Percentiles rank a stretch among this genome's conserved stretches.
These are phyloP conservation scores for Aspergillus mulundensis DNA, from an alignment of 495 filamentous ascomycete species.

Conservation along the genomic window DNA sequence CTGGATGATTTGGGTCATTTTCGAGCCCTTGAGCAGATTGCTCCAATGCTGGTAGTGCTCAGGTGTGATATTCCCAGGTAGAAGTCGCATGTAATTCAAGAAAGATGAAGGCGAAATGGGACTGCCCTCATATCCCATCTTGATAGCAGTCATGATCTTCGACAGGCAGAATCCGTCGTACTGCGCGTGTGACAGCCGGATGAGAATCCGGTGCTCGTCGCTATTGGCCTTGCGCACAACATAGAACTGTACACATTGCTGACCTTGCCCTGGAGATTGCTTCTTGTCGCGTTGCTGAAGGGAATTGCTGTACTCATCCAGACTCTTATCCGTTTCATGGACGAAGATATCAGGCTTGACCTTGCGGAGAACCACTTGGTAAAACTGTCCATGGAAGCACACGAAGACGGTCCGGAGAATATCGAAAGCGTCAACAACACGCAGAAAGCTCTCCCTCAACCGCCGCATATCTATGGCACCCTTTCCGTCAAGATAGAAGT, in stretches of 20 bases:
- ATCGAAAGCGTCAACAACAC: constrained; percentile 53
- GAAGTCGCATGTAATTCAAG: constrained; percentile 54
- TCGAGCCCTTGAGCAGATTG: constrained; percentile 38
- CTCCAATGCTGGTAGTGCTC: constrained; percentile 53
- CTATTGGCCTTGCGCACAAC: constrained; percentile 49
- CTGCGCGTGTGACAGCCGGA: constrained; percentile 70
- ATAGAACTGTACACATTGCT: constrained; percentile 59
- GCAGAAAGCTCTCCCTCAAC: constrained; percentile 43
- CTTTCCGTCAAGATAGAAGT: constrained; percentile 53
- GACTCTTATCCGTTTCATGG: constrained; percentile 48
- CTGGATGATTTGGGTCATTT: constrained; percentile 44
- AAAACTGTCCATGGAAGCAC: constrained; percentile 49
- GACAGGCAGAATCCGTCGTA: constrained; percentile 71
- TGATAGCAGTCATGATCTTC: constrained; percentile 52
- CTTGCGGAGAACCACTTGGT: constrained; percentile 58
- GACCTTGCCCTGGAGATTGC: constrained; percentile 53
- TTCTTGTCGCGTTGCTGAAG: constrained; percentile 48
- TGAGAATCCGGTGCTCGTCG: constrained; percentile 53
- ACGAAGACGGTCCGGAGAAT: constrained; percentile 70
- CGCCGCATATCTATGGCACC: constrained; percentile 43
- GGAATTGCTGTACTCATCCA: constrained; percentile 47
- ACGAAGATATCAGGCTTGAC: constrained; percentile 50
- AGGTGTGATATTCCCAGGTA: constrained; percentile 40
- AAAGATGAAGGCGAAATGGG: constrained; percentile 48
- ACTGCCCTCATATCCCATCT: constrained; percentile 49